Conservation (phyloP, 2,329 filamentous ascomycete species). For the Venturia effusa region DNA sequence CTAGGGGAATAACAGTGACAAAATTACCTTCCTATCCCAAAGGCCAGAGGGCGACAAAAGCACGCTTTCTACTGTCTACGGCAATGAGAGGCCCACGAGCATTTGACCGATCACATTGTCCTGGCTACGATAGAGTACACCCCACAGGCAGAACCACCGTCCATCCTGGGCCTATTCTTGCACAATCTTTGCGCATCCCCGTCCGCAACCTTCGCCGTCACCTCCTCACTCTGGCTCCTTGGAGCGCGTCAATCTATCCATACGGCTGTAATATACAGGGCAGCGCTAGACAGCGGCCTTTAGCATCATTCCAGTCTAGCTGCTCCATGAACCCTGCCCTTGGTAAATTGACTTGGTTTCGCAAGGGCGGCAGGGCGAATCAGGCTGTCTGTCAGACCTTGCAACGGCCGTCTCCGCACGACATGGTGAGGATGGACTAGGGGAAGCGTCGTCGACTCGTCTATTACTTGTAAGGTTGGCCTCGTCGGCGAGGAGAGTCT, state of each 20-base stretch:
- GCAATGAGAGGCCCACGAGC: background rate
- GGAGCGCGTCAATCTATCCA: conserved; percentile 3
- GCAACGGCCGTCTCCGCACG: background rate
- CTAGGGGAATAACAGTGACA: background rate
- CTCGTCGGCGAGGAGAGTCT: background rate
- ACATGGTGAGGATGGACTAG: background rate
- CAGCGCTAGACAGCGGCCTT: background rate
- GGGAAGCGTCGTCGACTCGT: background rate
- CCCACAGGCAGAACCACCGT: background rate
- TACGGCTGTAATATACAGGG: conserved; percentile 3
- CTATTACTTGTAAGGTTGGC: background rate
- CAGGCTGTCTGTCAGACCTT: background rate
- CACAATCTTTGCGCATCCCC: background rate
- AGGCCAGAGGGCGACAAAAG: background rate
- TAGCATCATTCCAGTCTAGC: background rate
- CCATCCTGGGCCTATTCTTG: background rate
- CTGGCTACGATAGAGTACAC: background rate
- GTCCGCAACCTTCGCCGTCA: conserved; percentile 1
- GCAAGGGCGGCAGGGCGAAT: background rate
- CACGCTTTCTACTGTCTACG: background rate
- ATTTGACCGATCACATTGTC: background rate
- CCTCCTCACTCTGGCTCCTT: conserved; percentile 1
- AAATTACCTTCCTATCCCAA: background rate
- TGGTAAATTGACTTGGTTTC: conserved; percentile 3
- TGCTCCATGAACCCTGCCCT: background rate